Evolutionary conservation across 768 basidiomycete genomes (phyloP).

Genomic region (Boletus vermiculosoides): DNA sequence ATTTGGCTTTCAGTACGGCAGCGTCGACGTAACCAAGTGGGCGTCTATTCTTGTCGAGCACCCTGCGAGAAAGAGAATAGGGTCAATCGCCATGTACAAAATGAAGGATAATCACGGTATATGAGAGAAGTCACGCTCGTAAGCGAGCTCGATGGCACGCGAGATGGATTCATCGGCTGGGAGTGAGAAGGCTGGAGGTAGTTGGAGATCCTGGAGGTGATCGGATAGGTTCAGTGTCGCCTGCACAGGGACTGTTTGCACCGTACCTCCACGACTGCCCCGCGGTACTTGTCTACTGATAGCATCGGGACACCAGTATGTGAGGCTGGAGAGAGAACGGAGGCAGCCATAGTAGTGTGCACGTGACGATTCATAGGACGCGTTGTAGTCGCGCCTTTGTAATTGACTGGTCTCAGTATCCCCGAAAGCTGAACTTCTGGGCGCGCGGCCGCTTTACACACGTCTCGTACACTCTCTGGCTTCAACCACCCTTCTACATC

Average conservation of each 20-base stretch:
- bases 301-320: slow-evolving; percentile 6
- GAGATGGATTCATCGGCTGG: slow-evolving; percentile 68
- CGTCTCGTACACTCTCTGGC: no score
- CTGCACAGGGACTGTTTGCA: slow-evolving; percentile 23
- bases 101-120: slow-evolving; percentile 61
- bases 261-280: slow-evolving; percentile 90
- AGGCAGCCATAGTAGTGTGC: slow-evolving; percentile 3
- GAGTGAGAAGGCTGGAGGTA: slow-evolving; percentile 85
- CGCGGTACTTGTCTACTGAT: slow-evolving; percentile 64
- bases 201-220: slow-evolving; percentile 54
- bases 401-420: background rate
- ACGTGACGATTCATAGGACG: slow-evolving; percentile 2
- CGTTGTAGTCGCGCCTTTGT: background rate
- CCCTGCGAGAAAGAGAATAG: slow-evolving; percentile 43
- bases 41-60: slow-evolving; percentile 67
- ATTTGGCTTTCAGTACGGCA: slow-evolving; percentile 67
- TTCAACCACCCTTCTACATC: background rate
- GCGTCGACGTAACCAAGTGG: slow-evolving; percentile 88
- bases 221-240: background rate
- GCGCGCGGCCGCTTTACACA: no score
- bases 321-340: background rate
- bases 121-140: slow-evolving; percentile 92
- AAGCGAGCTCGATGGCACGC: slow-evolving; percentile 81
- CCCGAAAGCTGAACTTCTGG: no score
- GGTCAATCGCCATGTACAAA: background rate